Conservation (phyloP, 345 rosid genomes). For the Orychophragmus violaceus region DNA sequence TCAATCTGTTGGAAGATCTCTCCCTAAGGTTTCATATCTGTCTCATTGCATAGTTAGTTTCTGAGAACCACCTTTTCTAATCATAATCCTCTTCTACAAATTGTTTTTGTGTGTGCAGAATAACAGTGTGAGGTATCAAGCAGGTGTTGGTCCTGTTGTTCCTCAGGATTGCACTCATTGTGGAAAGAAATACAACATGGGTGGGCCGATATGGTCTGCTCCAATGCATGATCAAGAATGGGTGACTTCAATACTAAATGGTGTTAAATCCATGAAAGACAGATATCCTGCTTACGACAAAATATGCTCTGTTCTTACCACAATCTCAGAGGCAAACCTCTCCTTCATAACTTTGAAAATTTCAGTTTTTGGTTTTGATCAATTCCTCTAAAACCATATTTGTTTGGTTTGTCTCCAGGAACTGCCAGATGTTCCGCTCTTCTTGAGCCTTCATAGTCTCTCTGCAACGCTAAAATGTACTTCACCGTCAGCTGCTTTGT, state of each 20-base stretch:
- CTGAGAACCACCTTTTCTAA: background rate
- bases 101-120: slow-evolving; percentile 41
- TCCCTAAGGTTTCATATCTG: slow-evolving; percentile 57
- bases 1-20: slow-evolving; percentile 80
- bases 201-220: slow-evolving; percentile 98
- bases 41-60: background rate
- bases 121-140: slow-evolving; percentile 76
- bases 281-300: slow-evolving; percentile 87
- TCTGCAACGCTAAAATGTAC: slow-evolving; percentile 92
- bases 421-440: slow-evolving; percentile 89
- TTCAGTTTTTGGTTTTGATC: background rate
- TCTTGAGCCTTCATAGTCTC: slow-evolving; percentile 89
- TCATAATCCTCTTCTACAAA: background rate
- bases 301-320: slow-evolving; percentile 82
- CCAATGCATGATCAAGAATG: slow-evolving; percentile 92
- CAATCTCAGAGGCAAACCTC: slow-evolving; percentile 66
- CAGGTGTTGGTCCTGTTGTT: slow-evolving; percentile 91
- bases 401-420: slow-evolving; percentile 50
- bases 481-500: slow-evolving; percentile 90
- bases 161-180: slow-evolving; percentile 88
- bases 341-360: background rate
- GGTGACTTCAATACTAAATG: slow-evolving; percentile 59
- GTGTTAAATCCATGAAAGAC: slow-evolving; percentile 70
- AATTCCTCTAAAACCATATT: background rate
- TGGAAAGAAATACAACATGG: slow-evolving; percentile 95